A percentile compares a stretch with the other conserved stretches of the same genome.
Conservation (phyloP, 768 basidiomycete species). For the Russula sp. region DNA sequence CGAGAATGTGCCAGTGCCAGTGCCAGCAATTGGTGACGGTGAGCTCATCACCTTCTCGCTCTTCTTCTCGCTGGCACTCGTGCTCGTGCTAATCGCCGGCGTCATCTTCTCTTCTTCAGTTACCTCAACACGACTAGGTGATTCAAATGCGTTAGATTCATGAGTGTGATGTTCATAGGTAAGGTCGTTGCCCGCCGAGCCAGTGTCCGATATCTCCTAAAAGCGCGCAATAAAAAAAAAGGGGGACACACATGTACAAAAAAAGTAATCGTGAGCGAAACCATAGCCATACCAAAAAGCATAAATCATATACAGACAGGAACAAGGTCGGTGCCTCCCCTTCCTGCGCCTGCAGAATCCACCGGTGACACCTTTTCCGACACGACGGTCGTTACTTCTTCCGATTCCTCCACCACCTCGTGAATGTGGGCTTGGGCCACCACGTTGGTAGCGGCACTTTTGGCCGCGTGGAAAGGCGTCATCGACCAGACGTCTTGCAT, state of each 20-base stretch:
- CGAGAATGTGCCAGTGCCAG: background rate
- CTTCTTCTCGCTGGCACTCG: background rate
- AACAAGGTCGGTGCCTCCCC: slow-evolving; percentile 28
- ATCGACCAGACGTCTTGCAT: slow-evolving; percentile 28
- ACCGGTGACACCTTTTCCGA: slow-evolving; percentile 18
- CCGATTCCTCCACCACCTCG: slow-evolving; percentile 12
- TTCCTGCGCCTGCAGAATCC: slow-evolving; percentile 4
- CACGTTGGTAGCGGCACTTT: background rate
- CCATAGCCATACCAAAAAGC: slow-evolving; percentile 20
- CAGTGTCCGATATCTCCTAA: slow-evolving; percentile 14
- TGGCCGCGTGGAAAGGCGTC: slow-evolving; percentile 23
- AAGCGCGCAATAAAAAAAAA: background rate
- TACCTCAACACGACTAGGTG: background rate
- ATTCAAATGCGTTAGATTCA: slow-evolving; percentile 31
- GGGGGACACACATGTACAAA: background rate
- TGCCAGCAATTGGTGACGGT: too few species aligned
- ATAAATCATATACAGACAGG: slow-evolving; percentile 46
- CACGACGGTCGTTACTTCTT: slow-evolving; percentile 5
- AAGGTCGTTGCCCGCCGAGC: slow-evolving; percentile 8
- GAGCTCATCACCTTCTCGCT: too few species aligned
- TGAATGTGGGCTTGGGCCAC: background rate
- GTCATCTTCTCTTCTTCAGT: background rate
- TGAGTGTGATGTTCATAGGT: slow-evolving; percentile 33
- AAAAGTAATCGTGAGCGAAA: slow-evolving; percentile 19
- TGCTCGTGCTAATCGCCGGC: background rate